phyloP scores from a whole-genome alignment of 2,329 filamentous ascomycete species.

The Colletotrichum sp. region DNA sequence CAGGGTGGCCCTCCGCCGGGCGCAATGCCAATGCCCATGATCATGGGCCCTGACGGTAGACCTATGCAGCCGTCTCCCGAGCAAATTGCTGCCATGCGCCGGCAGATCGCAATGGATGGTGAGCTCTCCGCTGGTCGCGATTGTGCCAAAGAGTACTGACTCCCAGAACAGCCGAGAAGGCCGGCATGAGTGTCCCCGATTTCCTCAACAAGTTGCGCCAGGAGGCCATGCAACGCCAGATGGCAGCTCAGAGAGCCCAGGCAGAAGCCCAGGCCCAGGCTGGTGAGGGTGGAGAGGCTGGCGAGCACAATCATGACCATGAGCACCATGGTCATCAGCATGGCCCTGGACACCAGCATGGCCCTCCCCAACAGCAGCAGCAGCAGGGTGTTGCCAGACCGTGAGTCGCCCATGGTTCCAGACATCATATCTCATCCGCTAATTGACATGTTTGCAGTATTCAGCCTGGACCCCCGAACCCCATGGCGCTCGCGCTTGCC shows the following conservation, averaged over 20 bases:
- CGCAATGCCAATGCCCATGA: slow-evolving; percentile 35
- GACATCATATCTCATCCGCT: not conserved
- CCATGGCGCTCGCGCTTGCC: slow-evolving; percentile 86
- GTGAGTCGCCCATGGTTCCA: not conserved
- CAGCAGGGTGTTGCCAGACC: slow-evolving; percentile 20
- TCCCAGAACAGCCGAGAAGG: slow-evolving; percentile 67
- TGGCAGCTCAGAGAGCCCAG: slow-evolving; percentile 32
- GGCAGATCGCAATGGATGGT: slow-evolving; percentile 76
- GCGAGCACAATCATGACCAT: slow-evolving; percentile 28
- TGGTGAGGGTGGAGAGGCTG: not conserved
- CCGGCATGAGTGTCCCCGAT: slow-evolving; percentile 83
- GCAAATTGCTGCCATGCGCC: slow-evolving; percentile 85
- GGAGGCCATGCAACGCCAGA: slow-evolving; percentile 58
- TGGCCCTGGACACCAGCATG: slow-evolving; percentile 1
- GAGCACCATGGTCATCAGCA: slow-evolving; percentile 31
- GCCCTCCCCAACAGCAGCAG: slow-evolving; percentile 35
- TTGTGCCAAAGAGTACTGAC: not conserved
- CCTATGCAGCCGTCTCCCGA: slow-evolving; percentile 63
- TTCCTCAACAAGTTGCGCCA: slow-evolving; percentile 76
- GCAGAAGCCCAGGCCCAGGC: not conserved
- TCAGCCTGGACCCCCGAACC: slow-evolving; percentile 81
- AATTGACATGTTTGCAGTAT: slow-evolving; percentile 59
- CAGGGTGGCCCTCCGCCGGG: not conserved
- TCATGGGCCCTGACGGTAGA: slow-evolving; percentile 31
- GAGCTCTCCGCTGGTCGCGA: not conserved